These are phyloP conservation scores for Cordyceps fumosorosea DNA, from an alignment of 2,329 filamentous ascomycete genomes.

Conservation along the genomic window DNA sequence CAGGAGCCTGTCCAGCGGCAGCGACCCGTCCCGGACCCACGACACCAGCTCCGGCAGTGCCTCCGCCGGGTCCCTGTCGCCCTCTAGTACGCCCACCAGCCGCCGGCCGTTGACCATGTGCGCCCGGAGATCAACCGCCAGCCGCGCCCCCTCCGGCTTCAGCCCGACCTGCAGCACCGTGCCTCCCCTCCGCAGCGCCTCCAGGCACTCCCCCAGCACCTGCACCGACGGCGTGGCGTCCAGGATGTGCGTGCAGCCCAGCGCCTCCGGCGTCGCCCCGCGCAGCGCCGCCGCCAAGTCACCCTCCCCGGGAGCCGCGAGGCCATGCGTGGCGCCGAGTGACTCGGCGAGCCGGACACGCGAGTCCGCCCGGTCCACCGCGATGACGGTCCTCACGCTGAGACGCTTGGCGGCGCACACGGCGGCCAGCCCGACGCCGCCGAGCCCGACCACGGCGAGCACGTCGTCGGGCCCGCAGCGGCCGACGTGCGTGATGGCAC, in stretches of 20 bases:
- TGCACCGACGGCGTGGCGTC: slow-evolving; percentile 2
- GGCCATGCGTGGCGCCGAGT: neutral
- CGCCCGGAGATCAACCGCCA: neutral
- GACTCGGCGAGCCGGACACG: neutral
- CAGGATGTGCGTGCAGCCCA: slow-evolving; percentile 5
- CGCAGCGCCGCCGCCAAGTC: neutral
- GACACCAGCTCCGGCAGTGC: neutral
- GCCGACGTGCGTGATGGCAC: slow-evolving; percentile 4
- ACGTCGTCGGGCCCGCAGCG: neutral
- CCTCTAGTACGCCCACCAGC: slow-evolving; percentile 8
- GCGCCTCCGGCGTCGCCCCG: neutral
- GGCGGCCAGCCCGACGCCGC: neutral
- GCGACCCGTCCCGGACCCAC: slow-evolving; percentile 7
- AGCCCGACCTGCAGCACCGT: slow-evolving; percentile 4
- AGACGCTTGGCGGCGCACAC: neutral
- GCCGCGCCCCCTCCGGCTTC: slow-evolving; percentile 2
- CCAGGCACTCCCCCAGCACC: neutral
- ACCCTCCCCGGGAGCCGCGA: neutral
- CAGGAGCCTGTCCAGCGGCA: neutral
- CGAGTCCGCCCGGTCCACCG: neutral
- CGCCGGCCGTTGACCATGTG: slow-evolving; percentile 4
- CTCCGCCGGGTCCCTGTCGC: neutral
- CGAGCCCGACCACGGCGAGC: slow-evolving; percentile 2
- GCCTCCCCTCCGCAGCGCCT: neutral
- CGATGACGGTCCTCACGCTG: slow-evolving; percentile 3